Evolutionary conservation across 192 early-diverging fungal species (phyloP).

Genomic region (Umbelopsis vinacea): DNA sequence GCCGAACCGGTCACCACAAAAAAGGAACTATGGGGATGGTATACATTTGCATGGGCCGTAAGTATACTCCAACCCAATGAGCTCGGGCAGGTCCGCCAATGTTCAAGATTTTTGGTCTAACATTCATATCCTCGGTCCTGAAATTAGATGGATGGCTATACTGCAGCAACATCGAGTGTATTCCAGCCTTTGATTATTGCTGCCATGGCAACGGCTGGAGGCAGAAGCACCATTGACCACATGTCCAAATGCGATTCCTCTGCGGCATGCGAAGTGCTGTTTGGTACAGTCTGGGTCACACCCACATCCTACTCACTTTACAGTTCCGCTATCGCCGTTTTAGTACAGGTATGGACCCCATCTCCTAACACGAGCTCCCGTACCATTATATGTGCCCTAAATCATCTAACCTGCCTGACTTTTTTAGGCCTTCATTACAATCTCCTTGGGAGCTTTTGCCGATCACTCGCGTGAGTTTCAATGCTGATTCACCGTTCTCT

Average conservation of each 20-base stretch:
- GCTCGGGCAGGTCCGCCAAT: no score
- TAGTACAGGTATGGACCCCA: constrained; percentile 1
- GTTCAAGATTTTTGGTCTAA: no score
- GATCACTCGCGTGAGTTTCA: constrained; percentile 15
- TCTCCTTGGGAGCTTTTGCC: constrained; percentile 20
- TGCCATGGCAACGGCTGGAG: constrained; percentile 12
- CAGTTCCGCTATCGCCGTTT: constrained; percentile 20
- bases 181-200: constrained; percentile 20
- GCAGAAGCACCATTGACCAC: constrained; percentile 12
- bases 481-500: no score
- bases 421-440: constrained; percentile 8
- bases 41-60: constrained; percentile 24
- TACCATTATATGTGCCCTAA: background rate
- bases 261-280: constrained; percentile 1
- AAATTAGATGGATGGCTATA: constrained; percentile 18
- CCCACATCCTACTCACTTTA: constrained; percentile 21
- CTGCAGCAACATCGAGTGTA: constrained; percentile 20
- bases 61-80: background rate
- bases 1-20: background rate
- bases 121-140: background rate
- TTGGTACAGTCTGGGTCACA: constrained; percentile 23
- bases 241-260: background rate
- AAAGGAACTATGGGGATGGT: constrained; percentile 11
- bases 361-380: background rate
- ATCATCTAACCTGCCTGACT: background rate